Evolutionary conservation across 2,329 filamentous ascomycete genomes (phyloP), one percentile per base, ranked within the genome.

Genomic region (Nigrograna mackinnonii): DNA sequence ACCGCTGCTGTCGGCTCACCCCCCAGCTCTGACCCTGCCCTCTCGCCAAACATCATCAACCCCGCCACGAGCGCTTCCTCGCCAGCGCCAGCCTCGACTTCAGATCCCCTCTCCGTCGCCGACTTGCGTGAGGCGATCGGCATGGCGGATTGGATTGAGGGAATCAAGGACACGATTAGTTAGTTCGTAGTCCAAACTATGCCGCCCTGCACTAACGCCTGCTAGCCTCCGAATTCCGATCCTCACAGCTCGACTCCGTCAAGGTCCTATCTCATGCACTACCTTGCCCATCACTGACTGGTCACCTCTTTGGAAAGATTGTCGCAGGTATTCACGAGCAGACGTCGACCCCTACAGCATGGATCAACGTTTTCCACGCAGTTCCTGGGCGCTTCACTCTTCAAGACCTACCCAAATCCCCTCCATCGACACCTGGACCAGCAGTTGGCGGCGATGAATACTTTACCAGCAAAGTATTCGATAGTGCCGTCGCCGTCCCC

Each of bases 281-380:
- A 9, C 80, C 80, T 13, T 82, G 74, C 50, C 79, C 81, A 1
- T 76, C 74, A 12, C 49, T 67, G 36, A 67, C 61, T 16, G 71
- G 75, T 18, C 72, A 78, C 46, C 71, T 81, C 19, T 84, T 83
- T 52, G 72, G 72, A 19, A 69, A 71, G 14, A 69, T 85, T 21
- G 77, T 85, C 41, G 71, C 76, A 43, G 71, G 74, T 4, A 74
- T 85, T 1, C 80, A 83, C 57, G 68, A 74, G 26, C 71, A 72
- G 17, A 74, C 78, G 11, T 71, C 76, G 18, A 74, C 71, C 36
- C 72, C 75, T 12, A 80, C 76, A 0, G 75, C 76, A 2, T 85
- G 82, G 70, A 83, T 85, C 63, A 83, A 83, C 45, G 77, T 85
- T 37, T 83, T 81, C 40, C 82, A 85, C 55, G 82, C 82, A 1